Conservation (phyloP, 169 alveolate genomes). For the Eimeria necatrix region DNA sequence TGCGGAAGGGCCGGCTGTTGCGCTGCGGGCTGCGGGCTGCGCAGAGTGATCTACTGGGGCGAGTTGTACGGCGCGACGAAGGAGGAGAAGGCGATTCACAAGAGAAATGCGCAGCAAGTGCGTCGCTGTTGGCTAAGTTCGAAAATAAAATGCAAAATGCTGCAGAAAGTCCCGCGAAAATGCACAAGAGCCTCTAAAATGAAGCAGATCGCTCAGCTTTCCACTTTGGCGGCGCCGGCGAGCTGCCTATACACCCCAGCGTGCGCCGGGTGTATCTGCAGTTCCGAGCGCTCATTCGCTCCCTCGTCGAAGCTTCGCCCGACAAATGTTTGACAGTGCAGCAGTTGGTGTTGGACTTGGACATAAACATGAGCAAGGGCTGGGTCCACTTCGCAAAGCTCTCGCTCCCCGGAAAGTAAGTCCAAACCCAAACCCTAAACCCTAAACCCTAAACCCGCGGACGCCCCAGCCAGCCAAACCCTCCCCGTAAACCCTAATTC, state of each 20-base stretch:
- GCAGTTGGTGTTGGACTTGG: conserved; percentile 59
- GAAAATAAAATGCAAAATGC: no score
- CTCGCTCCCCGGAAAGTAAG: conserved; percentile 32
- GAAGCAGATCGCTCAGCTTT: no score
- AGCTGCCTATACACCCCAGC: neutral
- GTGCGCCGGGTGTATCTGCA: conserved; percentile 4
- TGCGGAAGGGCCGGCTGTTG: neutral
- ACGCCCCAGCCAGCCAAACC: neutral
- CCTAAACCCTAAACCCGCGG: neutral
- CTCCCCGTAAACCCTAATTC: neutral
- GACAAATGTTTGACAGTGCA: conserved; percentile 27
- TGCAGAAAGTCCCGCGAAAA: no score
- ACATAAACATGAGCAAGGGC: conserved; percentile 63
- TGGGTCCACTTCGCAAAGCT: conserved; percentile 44
- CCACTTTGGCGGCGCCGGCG: neutral
- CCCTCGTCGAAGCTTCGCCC: conserved; percentile 4
- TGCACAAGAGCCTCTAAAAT: no score
- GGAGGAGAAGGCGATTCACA: neutral
- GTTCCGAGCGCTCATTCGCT: conserved; percentile 30
- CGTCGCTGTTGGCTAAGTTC: no score
- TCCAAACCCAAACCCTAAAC: neutral
- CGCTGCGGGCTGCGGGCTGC: neutral
- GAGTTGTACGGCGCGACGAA: neutral
- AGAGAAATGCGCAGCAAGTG: conserved; percentile 30
- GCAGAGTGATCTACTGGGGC: conserved; percentile 64